A percentile compares a stretch with the other conserved stretches of the same genome.
These are phyloP conservation scores for Pezicula radicicola DNA, from an alignment of 2,329 filamentous ascomycete species.

Conservation along the genomic window DNA sequence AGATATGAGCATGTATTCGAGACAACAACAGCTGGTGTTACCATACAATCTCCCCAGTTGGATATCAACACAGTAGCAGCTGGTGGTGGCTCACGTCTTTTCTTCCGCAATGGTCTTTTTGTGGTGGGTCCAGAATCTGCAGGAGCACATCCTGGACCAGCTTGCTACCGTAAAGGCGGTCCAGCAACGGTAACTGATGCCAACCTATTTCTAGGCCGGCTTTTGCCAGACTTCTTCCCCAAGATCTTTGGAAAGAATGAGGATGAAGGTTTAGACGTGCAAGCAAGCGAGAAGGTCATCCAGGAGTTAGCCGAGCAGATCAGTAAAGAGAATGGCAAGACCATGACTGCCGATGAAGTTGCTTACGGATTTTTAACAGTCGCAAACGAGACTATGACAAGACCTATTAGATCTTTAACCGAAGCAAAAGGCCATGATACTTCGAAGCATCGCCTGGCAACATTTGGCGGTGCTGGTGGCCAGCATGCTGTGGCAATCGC, in stretches of 20 bases:
- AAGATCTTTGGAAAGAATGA: slow-evolving; percentile 94
- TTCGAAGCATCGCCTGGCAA: slow-evolving; percentile 83
- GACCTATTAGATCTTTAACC: slow-evolving; percentile 85
- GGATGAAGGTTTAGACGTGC: slow-evolving; percentile 72
- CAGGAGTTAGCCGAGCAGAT: slow-evolving; percentile 74
- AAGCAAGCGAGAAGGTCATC: slow-evolving; percentile 73
- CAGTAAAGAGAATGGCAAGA: slow-evolving; percentile 69
- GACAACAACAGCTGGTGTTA: slow-evolving; percentile 90
- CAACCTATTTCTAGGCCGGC: slow-evolving; percentile 78
- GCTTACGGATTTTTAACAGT: slow-evolving; percentile 88
- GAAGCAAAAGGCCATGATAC: slow-evolving; percentile 93
- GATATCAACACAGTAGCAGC: slow-evolving; percentile 96
- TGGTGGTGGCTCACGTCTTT: slow-evolving; percentile 79
- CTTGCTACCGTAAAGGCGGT: slow-evolving; percentile 86
- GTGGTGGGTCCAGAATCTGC: slow-evolving; percentile 89
- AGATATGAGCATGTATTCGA: slow-evolving; percentile 93
- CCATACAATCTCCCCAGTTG: slow-evolving; percentile 86
- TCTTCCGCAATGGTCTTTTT: slow-evolving; percentile 87
- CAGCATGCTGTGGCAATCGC: slow-evolving; percentile 93
- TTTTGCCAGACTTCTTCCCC: slow-evolving; percentile 89
- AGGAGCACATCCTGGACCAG: slow-evolving; percentile 83
- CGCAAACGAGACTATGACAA: slow-evolving; percentile 87
- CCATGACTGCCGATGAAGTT: slow-evolving; percentile 78
- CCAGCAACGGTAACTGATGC: slow-evolving; percentile 93
- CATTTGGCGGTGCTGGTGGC: slow-evolving; percentile 87